A percentile compares a stretch with the other conserved stretches of the same genome.
These are phyloP conservation scores for Trametes polyzona DNA, from an alignment of 1,284 basidiomycete species.

Conservation along the genomic window DNA sequence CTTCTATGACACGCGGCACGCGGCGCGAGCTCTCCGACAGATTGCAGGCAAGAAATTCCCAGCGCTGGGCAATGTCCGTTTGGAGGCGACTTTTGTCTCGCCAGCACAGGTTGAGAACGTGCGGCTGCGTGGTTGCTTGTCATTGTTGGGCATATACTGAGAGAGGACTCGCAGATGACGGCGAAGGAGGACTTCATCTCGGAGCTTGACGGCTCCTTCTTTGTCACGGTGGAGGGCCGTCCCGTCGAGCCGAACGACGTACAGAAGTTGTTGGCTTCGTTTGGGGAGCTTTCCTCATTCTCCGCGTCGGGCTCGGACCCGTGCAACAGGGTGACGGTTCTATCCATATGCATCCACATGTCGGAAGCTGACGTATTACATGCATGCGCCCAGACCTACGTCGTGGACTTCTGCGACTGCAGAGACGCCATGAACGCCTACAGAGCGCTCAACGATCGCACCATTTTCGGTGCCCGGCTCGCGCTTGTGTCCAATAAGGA, in stretches of 20 bases:
- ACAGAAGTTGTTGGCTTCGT: conserved; percentile 26
- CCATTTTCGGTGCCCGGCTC: conserved; percentile 37
- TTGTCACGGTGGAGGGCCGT: conserved; percentile 40
- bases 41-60: conserved; percentile 25
- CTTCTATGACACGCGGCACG: conserved; percentile 64
- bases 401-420: conserved; percentile 67
- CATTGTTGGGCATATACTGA: background rate
- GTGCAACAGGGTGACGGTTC: conserved; percentile 23
- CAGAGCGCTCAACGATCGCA: conserved; percentile 41
- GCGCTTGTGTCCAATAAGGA: conserved; percentile 30
- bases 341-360: background rate
- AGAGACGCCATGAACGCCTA: conserved; percentile 53
- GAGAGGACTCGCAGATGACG: conserved; percentile 39
- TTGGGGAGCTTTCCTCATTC: conserved; percentile 32
- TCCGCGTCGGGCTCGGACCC: conserved; percentile 18
- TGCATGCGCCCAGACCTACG: conserved; percentile 45
- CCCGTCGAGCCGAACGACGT: conserved; percentile 22
- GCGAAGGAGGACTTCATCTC: conserved; percentile 44
- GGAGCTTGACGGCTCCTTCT: conserved; percentile 46
- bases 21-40: conserved; percentile 47
- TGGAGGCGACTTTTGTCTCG: conserved; percentile 21
- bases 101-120: conserved; percentile 24
- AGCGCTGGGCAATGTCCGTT: conserved; percentile 25
- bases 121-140: background rate
- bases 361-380: background rate